phyloP scores from a whole-genome alignment of 1,284 basidiomycete genomes.

The Afroboletus lepidellus region DNA sequence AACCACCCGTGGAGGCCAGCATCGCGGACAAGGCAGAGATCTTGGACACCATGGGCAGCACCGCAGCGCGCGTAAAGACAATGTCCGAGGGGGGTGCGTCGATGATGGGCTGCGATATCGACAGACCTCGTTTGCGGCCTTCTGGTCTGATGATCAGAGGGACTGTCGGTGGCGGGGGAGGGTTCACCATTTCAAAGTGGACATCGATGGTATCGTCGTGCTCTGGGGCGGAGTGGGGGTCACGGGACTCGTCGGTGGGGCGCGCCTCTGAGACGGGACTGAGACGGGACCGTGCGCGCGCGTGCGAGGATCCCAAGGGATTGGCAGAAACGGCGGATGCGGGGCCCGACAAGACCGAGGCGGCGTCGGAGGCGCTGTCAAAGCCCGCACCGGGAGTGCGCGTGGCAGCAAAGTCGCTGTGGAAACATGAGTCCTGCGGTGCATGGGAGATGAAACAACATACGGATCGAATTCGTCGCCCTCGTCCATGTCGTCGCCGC shows the following conservation, averaged over 20 bases:
- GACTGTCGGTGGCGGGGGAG: conserved; percentile 21
- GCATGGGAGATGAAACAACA: conserved; percentile 29
- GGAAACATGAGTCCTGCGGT: conserved; percentile 1
- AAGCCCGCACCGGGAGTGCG: conserved; percentile 46
- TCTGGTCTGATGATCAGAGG: conserved; percentile 18
- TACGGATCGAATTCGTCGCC: conserved; percentile 77
- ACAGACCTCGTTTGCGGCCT: conserved; percentile 29
- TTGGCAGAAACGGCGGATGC: conserved; percentile 49
- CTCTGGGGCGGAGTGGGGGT: conserved; percentile 17
- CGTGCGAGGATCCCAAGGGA: conserved; percentile 42
- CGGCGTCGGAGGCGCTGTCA: conserved; percentile 57
- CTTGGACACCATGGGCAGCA: conserved; percentile 40
- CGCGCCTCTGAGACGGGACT: conserved; percentile 66
- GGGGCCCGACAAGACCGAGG: conserved; percentile 52
- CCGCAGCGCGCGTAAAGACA: conserved; percentile 52
- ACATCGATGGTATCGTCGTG: conserved; percentile 35
- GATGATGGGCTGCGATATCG: conserved; percentile 24
- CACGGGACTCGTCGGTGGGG: conserved; percentile 19
- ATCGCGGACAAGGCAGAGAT: conserved; percentile 67
- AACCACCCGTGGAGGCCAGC: conserved; percentile 56
- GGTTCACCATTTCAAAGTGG: conserved; percentile 49
- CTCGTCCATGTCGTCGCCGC: conserved; percentile 55
- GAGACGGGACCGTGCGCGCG: conserved; percentile 51
- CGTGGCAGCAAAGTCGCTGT: conserved; percentile 50
- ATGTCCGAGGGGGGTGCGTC: conserved; percentile 33